phyloP scores from a whole-genome alignment of 305 asterid species.

The Ilex paraguariensis region DNA sequence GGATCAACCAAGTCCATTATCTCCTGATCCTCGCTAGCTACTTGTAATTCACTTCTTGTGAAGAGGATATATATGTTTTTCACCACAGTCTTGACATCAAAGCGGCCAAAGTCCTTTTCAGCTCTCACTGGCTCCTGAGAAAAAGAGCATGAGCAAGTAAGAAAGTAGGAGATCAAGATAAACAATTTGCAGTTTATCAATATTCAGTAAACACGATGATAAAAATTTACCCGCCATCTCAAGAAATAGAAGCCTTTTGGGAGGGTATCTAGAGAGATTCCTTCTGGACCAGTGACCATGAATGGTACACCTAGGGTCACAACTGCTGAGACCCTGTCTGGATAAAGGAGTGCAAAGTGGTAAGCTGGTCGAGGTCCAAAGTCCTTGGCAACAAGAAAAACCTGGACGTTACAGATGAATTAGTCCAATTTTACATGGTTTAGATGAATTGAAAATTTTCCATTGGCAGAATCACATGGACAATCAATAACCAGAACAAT shows the following conservation, averaged over 20 bases:
- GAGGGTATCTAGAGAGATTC: constrained; percentile 7
- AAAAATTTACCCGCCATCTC: constrained; percentile 48
- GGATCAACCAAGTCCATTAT: constrained; percentile 64
- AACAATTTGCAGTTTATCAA: too few relatives aligned
- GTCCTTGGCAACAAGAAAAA: constrained; percentile 31
- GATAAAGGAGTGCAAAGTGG: constrained; percentile 26
- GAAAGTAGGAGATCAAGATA: not conserved
- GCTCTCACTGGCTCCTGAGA: constrained; percentile 61
- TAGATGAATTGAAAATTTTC: too few relatives aligned
- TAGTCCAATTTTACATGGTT: too few relatives aligned
- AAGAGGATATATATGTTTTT: constrained; percentile 53
- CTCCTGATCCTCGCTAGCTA: constrained; percentile 36
- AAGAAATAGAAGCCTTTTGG: constrained; percentile 66
- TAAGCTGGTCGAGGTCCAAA: constrained; percentile 30
- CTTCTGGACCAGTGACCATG: constrained; percentile 18
- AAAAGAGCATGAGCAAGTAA: too few relatives aligned
- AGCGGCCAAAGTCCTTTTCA: constrained; percentile 60
- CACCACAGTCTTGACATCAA: constrained; percentile 48
- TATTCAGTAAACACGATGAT: not conserved
- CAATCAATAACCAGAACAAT: too few relatives aligned
- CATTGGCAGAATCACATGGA: too few relatives aligned
- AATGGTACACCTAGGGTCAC: constrained; percentile 37
- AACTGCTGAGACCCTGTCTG: constrained; percentile 33
- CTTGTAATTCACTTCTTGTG: constrained; percentile 45
- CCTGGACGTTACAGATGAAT: constrained; percentile 11